Percentiles rank a stretch among this genome's conserved stretches.
phyloP scores from a whole-genome alignment of 2,329 filamentous ascomycete species.

The Berkeleyomyces basicola region DNA sequence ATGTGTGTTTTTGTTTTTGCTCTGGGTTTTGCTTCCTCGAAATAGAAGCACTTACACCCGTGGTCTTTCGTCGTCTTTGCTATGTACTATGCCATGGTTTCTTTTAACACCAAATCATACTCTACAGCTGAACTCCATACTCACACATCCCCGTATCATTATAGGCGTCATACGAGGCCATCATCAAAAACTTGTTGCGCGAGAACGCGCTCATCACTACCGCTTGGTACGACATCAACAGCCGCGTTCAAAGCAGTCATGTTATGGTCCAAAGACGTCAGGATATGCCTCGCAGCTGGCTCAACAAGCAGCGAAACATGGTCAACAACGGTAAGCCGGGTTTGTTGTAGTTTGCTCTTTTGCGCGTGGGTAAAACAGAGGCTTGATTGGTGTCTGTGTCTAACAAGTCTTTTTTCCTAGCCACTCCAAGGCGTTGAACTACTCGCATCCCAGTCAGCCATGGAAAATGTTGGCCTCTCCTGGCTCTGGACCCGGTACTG shows the following conservation, averaged over 20 bases:
- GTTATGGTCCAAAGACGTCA: conserved; percentile 59
- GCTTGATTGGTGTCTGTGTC: neutral
- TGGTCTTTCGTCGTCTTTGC: neutral
- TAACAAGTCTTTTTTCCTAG: conserved; percentile 3
- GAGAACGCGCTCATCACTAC: conserved; percentile 65
- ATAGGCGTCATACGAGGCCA: conserved; percentile 36
- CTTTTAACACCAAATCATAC: neutral
- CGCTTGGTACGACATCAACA: conserved; percentile 76
- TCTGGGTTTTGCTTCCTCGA: neutral
- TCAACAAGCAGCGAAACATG: conserved; percentile 65
- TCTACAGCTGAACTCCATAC: neutral
- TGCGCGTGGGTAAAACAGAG: neutral
- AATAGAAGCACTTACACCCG: neutral
- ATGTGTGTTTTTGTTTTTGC: neutral
- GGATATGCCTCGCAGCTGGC: conserved; percentile 64
- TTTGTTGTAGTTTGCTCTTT: conserved; percentile 17
- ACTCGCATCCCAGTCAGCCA: conserved; percentile 1
- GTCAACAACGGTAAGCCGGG: conserved; percentile 29
- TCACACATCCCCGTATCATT: neutral
- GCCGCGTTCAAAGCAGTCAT: conserved; percentile 65
- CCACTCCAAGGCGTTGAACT: conserved; percentile 13
- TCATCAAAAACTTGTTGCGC: conserved; percentile 53
- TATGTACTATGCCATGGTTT: neutral
- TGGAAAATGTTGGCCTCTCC: neutral
- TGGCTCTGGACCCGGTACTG: neutral